phyloP scores from a whole-genome alignment of 164 flowering plant genomes.

The Platanus orientalis region DNA sequence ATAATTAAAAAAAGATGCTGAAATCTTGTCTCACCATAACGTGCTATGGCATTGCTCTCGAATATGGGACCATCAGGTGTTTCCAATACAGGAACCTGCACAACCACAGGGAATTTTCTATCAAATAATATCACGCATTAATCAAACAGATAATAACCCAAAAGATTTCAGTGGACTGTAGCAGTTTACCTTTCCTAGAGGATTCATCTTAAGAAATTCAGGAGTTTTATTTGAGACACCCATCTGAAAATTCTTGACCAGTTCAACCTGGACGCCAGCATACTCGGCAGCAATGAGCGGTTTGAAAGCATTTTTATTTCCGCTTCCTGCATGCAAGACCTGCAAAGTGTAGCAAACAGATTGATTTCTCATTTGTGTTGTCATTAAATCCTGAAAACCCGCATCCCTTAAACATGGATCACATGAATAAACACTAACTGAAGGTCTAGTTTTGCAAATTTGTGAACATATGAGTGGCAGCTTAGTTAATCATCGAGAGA shows the following conservation, averaged over 20 bases:
- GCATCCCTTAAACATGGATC: too few relatives aligned
- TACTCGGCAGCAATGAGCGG: slow-evolving; percentile 62
- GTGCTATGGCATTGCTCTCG: slow-evolving; percentile 40
- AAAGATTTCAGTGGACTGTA: neutral
- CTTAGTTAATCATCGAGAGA: too few relatives aligned
- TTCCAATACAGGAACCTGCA: slow-evolving; percentile 70
- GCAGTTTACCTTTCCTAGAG: slow-evolving; percentile 59
- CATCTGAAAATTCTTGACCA: slow-evolving; percentile 49
- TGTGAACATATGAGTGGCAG: too few relatives aligned
- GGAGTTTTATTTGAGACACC: slow-evolving; percentile 70
- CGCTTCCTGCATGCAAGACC: slow-evolving; percentile 46
- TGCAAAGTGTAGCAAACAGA: too few relatives aligned
- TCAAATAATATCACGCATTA: too few relatives aligned
- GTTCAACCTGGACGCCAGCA: slow-evolving; percentile 41
- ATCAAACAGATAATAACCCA: too few relatives aligned
- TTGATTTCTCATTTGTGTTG: too few relatives aligned
- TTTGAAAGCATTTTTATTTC: slow-evolving; percentile 57
- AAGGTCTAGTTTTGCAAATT: too few relatives aligned
- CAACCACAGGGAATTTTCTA: neutral
- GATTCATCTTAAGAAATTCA: slow-evolving; percentile 71
- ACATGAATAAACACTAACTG: too few relatives aligned
- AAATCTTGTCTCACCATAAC: slow-evolving; percentile 44
- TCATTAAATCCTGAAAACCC: too few relatives aligned
- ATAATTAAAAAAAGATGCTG: neutral
- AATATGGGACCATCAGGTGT: too few relatives aligned